Base-by-base conservation (phyloP, 1,284 basidiomycete species). In the Cutaneotrichosporon spelunceum region DNA sequence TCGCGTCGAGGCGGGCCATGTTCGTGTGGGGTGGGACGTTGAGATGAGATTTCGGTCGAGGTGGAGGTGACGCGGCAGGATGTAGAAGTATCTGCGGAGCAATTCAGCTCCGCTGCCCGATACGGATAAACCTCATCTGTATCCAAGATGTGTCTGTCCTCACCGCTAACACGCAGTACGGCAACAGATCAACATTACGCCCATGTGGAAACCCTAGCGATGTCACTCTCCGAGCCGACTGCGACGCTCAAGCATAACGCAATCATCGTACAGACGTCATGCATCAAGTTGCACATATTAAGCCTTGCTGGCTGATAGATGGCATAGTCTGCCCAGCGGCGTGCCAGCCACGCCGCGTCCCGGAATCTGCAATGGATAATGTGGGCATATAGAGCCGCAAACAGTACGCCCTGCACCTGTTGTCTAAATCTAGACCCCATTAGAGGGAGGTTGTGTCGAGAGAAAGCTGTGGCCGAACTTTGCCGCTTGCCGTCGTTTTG, bases 391-490 rank as follows among this genome's bases (percentile, higher is more conserved):
- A 13, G 24, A 23, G 24, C 23, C 45, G 23, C 14, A 11, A 23
- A 33, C 4, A 33, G 30, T 33, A 47, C 10, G 14, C 23, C 14
- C 45, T 13, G 21, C 11, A 13, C 24, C 45, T 45, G 44, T 27
- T 16, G 21, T 30, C 48, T n/a, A 50, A n/a, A 14, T 50, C 24
- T 50, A 50, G 10, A 27, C 26, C 48, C 48, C 10, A 24, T 29
- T 30, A 50, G 48, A 50, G 48, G 13, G 42, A 9, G 50, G 33
- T 29, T 21, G 57, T 59, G 50, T 53, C 49, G 39, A 59, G 50
- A 2, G 50, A 42, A 5, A 59, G 50, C 16, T 19, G 10, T 9
- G 57, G 57, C 16, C 49, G 36, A 1, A 48, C 27, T 50, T 42
- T 42, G 19, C 39, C 39, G 39, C 39, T 42, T 6, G 39, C n/a